Base-by-base conservation (phyloP, 495 filamentous ascomycete species). In the Trichoderma asperelloides region DNA sequence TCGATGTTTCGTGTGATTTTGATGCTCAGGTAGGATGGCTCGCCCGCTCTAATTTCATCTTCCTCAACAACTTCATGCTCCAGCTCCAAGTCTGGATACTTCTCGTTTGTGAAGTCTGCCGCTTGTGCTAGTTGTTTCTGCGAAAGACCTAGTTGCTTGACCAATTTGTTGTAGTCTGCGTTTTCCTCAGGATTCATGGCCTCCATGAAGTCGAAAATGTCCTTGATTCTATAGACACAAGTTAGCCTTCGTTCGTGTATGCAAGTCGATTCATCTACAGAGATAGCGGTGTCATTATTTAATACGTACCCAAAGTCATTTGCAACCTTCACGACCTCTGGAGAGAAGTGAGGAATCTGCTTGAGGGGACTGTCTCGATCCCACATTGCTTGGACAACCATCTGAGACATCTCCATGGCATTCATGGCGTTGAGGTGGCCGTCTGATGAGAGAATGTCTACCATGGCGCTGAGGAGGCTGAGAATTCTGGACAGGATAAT, bases 311-410 rank as follows among this genome's bases (percentile, higher is more conserved):
- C 88, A 70, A 83, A 88, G 65, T 91, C 87, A 72, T 91, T 90
- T 51, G 91, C 91, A 68, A 85, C 89, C 78, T 95, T 90, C 70
- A 97, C 87, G 63, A 88, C 87, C 66, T 95, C 88, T 30, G 89
- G 85, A 6, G 88, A 85, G 76, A 99, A 99, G 78, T 97, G 90
- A 68, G 95, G 95, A 70, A 99, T 97, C 79, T 99, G 95, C 80
- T 96, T 97, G 64, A 99, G 83, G 60, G 96, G 92, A 69, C 90
- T 95, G 76, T 99, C 95, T 27, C 92, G 89, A 80, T 98, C 93
- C 95, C 95, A 99, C 91, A 97, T 96, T 37, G 91, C 93, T 77
- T 99, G 95, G 23, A 99, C 93, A 66, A 94, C 90, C 95, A 99
- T 99, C 77, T 99, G 95, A 27, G 92, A 96, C 88, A 99, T 90